Evolutionary conservation across 1,139 yeast species (phyloP), one percentile per base, ranked within the genome.

Genomic region (Protomyces lactucae-debilis): DNA sequence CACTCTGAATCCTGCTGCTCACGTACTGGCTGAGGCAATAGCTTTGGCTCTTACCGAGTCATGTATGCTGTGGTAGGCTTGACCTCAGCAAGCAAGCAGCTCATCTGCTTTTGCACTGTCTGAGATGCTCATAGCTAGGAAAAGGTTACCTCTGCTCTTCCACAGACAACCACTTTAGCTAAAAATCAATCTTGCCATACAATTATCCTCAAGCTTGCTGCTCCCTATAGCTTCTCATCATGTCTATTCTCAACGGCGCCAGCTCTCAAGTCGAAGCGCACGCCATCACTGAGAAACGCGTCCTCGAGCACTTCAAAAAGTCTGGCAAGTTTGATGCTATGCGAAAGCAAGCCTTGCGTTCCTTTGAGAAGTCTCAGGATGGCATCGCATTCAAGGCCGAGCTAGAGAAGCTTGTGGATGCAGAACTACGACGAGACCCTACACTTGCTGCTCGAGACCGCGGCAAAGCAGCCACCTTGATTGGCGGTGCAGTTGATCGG

Each of bases 401-500:
- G n/a, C 18, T 61, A n/a, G 36, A 52, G 16, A 12, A 51, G n/a
- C 57, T 61, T 35, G 56, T 56, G n/a, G 45, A 61, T 18, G 53
- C 54, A 9, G 65, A 61, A 35, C 40, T 61, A 28, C 45, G 35
- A 46, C 60, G 65, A 3, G 65, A 61, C 28, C 52, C 25, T 6
- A 18, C 61, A 4, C 23, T 61, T 9, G 43, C 51, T 25, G 65
- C 60, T 5, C 60, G 60, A 8, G 65, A 61, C 32, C 57, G 65
- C 21, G 60, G 61, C 37, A 61, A 61, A 46, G 65, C 65, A 12
- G 60, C 61, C n/a, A 55, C 60, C 12, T 28, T 61, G 37, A 21
- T 61, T 21, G 56, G 61, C 16, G 60, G 61, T 8, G 55, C 61
- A 21, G 65, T 61, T 12, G 65, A 61, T 18, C 54, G 64, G n/a